phyloP scores from a whole-genome alignment of 257 asterid species.

The Jacaranda mimosifolia region DNA sequence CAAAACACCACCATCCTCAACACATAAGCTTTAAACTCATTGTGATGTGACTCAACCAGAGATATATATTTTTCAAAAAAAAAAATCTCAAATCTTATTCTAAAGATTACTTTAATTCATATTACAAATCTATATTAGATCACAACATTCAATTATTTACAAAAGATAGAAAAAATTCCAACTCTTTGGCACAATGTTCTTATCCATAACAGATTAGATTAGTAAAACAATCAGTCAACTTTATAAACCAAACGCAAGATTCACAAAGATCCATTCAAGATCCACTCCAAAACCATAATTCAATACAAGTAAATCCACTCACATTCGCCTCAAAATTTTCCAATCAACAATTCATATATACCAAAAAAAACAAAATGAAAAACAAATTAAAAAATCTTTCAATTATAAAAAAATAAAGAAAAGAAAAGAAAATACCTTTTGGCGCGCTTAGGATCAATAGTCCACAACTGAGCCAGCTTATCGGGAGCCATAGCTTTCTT shows the following conservation, averaged over 20 bases:
- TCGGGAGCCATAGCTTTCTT: conserved; percentile 99
- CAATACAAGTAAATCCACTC: conserved; percentile 14
- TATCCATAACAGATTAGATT: conserved; percentile 11
- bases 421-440: conserved; percentile 64
- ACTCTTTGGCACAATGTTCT: neutral
- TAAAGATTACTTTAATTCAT: conserved; percentile 16
- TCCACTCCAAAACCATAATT: conserved; percentile 33
- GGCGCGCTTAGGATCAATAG: conserved; percentile 95
- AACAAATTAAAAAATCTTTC: neutral
- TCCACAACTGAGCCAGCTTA: conserved; percentile 95
- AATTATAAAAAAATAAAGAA: neutral
- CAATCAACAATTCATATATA: conserved; percentile 14
- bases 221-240: conserved; percentile 15
- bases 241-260: conserved; percentile 40
- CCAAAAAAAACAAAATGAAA: neutral
- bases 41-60: neutral
- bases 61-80: conserved; percentile 4
- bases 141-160: conserved; percentile 26
- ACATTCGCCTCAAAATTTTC: neutral
- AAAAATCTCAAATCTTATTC: conserved; percentile 30
- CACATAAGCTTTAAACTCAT: conserved; percentile 11
- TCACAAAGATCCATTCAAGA: conserved; percentile 52
- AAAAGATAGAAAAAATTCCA: neutral
- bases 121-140: conserved; percentile 27
- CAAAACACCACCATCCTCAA: too few relatives aligned